These are phyloP conservation scores for Hanseniaspora mollemarum DNA, from an alignment of 805 yeast species.

Conservation along the genomic window DNA sequence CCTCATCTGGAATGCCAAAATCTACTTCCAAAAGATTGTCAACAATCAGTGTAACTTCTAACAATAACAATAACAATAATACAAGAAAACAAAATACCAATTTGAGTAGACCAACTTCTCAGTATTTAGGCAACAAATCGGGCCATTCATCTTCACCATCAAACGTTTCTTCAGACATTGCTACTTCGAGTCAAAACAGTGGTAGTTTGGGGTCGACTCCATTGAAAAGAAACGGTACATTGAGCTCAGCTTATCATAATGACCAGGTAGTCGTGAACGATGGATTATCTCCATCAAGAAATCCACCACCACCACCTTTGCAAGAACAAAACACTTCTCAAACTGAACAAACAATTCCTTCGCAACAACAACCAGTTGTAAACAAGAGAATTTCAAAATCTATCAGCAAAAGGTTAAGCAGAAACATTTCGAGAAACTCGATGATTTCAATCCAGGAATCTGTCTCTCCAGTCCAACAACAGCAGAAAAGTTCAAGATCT, in stretches of 20 bases:
- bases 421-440: slow-evolving; percentile 13
- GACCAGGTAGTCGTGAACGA: slow-evolving; percentile 20
- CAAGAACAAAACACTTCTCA: too few species aligned
- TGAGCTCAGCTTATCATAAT: slow-evolving; percentile 7
- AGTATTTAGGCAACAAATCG: slow-evolving; percentile 28
- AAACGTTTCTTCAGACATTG: slow-evolving; percentile 21
- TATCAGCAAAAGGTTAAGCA: slow-evolving; percentile 14
- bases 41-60: slow-evolving; percentile 36
- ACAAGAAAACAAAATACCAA: slow-evolving; percentile 4
- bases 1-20: slow-evolving; percentile 24
- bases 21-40: slow-evolving; percentile 30
- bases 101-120: slow-evolving; percentile 10
- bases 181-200: slow-evolving; percentile 16
- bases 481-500: slow-evolving; percentile 18
- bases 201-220: slow-evolving; percentile 17
- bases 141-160: slow-evolving; percentile 18
- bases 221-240: slow-evolving; percentile 15
- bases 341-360: too few species aligned
- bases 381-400: slow-evolving; percentile 17
- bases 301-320: slow-evolving; percentile 10
- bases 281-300: slow-evolving; percentile 8
- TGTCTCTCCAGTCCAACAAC: not conserved
- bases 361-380: slow-evolving; percentile 17
- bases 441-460: slow-evolving; percentile 19
- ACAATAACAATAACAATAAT: not conserved